Percentiles rank a stretch among this genome's conserved stretches.
These are phyloP conservation scores for Larix sibirica DNA, from an alignment of 83 land plant species.

Conservation along the genomic window DNA sequence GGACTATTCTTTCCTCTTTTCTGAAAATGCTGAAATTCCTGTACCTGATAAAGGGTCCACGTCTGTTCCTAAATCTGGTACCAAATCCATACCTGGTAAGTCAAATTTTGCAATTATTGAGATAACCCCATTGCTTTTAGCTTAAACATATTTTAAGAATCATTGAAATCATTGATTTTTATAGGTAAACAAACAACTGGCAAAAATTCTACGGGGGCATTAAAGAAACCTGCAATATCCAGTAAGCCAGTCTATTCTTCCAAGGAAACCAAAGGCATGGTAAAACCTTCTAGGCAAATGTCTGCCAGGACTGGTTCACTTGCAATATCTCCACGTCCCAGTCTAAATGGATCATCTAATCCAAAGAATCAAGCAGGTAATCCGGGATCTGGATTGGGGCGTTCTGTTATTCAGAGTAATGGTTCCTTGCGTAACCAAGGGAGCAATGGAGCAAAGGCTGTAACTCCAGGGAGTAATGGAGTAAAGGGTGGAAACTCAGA, in stretches of 20 bases:
- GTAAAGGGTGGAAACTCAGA: too few species aligned
- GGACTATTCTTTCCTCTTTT: constrained; percentile 86
- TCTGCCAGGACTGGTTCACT: background rate
- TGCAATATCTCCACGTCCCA: background rate
- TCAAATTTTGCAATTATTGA: background rate
- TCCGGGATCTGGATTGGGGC: background rate
- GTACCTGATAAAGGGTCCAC: constrained; percentile 26
- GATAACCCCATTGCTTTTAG: background rate
- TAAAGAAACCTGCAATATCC: background rate
- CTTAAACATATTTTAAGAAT: background rate
- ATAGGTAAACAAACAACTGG: background rate
- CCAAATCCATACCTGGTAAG: background rate
- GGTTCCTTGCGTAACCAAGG: background rate
- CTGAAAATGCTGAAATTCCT: constrained; percentile 73
- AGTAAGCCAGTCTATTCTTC: background rate
- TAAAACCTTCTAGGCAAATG: constrained; percentile 1
- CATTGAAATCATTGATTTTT: background rate
- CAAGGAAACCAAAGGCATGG: background rate
- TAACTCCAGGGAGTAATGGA: background rate
- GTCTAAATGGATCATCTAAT: background rate
- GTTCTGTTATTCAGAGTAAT: background rate
- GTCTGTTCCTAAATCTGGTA: background rate
- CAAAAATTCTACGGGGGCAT: background rate
- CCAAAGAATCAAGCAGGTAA: background rate
- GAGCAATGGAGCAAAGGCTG: background rate